Percentiles rank a stretch among this genome's conserved stretches.
Conservation (phyloP, 495 filamentous ascomycete genomes). For the Penicillium coprophilum region DNA sequence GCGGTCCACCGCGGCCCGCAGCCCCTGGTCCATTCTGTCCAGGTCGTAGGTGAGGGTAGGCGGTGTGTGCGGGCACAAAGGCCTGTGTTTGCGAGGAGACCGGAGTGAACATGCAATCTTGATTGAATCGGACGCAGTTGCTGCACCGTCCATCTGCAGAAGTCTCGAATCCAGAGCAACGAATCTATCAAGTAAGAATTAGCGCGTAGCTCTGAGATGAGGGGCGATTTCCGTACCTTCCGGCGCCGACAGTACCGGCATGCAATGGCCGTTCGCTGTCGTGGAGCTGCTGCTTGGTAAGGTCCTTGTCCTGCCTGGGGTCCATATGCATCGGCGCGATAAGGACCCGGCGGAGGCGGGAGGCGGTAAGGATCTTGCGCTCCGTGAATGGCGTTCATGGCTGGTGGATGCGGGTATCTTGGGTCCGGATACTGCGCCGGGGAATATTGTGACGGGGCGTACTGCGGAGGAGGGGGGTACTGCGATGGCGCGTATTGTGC, state of each 20-base stretch:
- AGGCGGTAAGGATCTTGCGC: constrained; percentile 42
- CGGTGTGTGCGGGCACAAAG: constrained; percentile 77
- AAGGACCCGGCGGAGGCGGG: constrained; percentile 43
- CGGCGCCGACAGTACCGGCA: constrained; percentile 79
- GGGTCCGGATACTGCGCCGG: constrained; percentile 19
- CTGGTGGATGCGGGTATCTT: constrained; percentile 40
- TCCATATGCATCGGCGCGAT: constrained; percentile 48
- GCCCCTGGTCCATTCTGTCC: constrained; percentile 41
- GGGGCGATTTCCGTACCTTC: constrained; percentile 56
- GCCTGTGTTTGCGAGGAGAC: constrained; percentile 81
- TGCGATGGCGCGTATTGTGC: constrained; percentile 25
- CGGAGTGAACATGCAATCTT: constrained; percentile 84
- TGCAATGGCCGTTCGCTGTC: constrained; percentile 81
- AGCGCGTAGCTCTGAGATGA: not conserved
- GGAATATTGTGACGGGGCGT: constrained; percentile 14
- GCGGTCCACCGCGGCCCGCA: constrained; percentile 41
- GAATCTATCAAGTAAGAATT: constrained; percentile 56
- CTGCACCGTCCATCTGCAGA: constrained; percentile 75
- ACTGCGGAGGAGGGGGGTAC: constrained; percentile 34
- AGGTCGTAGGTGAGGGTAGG: constrained; percentile 58
- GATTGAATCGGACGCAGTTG: constrained; percentile 78
- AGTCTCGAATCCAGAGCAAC: constrained; percentile 78
- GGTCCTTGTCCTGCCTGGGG: constrained; percentile 50
- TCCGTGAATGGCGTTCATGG: constrained; percentile 45
- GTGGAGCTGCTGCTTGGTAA: constrained; percentile 66